Conservation (phyloP, 306 rosid genomes). For the Trichosanthes truncata region DNA sequence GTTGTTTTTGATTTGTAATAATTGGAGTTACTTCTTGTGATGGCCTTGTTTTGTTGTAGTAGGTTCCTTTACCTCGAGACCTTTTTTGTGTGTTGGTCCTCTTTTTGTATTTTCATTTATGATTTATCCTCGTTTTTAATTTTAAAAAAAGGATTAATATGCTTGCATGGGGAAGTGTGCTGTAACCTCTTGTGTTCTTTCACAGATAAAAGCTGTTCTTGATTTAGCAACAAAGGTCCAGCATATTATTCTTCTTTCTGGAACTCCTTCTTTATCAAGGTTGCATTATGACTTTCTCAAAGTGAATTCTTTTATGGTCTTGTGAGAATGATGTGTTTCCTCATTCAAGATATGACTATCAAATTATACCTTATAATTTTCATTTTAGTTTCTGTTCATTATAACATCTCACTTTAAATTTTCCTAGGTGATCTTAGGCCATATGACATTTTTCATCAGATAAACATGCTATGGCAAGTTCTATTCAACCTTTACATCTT, state of each 20-base stretch:
- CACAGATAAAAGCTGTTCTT: constrained; percentile 73
- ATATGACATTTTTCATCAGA: constrained; percentile 87
- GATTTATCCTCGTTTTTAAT: not conserved
- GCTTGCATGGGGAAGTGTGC: not conserved
- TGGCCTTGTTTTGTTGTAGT: not conserved
- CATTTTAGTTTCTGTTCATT: constrained; percentile 11
- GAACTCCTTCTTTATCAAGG: constrained; percentile 97
- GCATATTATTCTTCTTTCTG: constrained; percentile 72
- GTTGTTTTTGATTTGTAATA: not conserved
- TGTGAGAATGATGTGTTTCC: not conserved
- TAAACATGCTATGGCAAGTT: constrained; percentile 87
- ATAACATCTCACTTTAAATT: constrained; percentile 35
- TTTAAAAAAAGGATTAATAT: not conserved
- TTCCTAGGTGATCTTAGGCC: constrained; percentile 95
- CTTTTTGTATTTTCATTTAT: not conserved
- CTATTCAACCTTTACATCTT: constrained; percentile 18
- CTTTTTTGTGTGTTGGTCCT: not conserved
- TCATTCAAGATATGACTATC: not conserved
- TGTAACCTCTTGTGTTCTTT: constrained; percentile 15
- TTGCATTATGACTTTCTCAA: constrained; percentile 34
- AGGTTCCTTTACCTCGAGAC: not conserved
- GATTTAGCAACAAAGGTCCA: constrained; percentile 70
- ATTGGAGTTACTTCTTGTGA: not conserved
- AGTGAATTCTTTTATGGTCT: constrained; percentile 4
- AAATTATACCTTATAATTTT: constrained; percentile 1